Evolutionary conservation across 495 filamentous ascomycete species (phyloP).

Genomic region (Sabuloglossum arenarium): DNA sequence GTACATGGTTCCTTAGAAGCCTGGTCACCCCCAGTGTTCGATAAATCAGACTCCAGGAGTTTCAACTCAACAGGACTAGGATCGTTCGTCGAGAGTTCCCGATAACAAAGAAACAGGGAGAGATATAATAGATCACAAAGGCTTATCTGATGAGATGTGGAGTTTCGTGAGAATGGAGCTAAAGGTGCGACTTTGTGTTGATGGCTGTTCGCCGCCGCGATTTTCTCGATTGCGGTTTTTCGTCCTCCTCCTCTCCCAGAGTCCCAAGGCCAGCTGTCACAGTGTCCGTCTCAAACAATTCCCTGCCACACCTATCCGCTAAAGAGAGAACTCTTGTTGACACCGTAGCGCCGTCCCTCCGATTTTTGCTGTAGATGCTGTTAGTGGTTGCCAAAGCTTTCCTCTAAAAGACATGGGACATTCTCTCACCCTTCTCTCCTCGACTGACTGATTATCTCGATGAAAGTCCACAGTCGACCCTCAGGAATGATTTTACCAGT

Average conservation of each 20-base stretch:
- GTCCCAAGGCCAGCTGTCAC: background rate
- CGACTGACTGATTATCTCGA: slow-evolving; percentile 62
- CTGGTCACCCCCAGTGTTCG: too few species aligned
- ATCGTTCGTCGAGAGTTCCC: too few species aligned
- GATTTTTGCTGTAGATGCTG: slow-evolving; percentile 41
- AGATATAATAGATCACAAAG: too few species aligned
- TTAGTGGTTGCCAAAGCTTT: background rate
- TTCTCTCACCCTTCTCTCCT: slow-evolving; percentile 54
- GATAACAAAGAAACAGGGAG: too few species aligned
- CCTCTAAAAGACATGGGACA: background rate
- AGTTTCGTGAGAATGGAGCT: background rate
- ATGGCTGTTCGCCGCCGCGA: background rate
- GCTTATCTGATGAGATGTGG: too few species aligned
- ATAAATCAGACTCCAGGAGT: too few species aligned
- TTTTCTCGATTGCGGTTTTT: background rate
- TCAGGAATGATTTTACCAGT: slow-evolving; percentile 40
- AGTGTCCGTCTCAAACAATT: slow-evolving; percentile 20
- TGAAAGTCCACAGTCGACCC: slow-evolving; percentile 75
- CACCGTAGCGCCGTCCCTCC: slow-evolving; percentile 79
- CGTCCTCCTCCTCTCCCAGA: background rate
- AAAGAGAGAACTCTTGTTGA: slow-evolving; percentile 59
- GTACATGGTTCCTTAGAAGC: too few species aligned
- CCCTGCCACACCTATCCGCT: slow-evolving; percentile 37
- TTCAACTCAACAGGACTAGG: too few species aligned
- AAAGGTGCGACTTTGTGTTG: background rate